Evolutionary conservation across 73 alveolate genomes (phyloP).

Genomic region (Paramecium pentaurelia): DNA sequence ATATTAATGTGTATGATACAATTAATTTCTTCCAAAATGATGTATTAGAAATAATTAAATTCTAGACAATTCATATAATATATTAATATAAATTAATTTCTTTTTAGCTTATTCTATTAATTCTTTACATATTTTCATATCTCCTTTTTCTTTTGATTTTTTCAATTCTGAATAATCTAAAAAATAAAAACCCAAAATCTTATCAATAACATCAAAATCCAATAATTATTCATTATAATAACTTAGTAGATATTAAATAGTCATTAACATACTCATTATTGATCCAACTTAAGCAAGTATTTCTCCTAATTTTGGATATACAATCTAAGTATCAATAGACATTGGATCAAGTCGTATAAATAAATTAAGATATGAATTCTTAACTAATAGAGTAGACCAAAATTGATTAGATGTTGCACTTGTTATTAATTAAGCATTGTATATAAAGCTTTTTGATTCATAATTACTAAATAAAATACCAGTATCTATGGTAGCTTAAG

Average conservation of each 20-base stretch:
- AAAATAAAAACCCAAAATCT: neutral
- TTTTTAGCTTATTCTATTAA: neutral
- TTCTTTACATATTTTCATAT: neutral
- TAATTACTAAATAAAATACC: neutral
- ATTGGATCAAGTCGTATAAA: neutral
- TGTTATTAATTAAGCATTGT: neutral
- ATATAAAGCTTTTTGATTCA: neutral
- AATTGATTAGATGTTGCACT: neutral
- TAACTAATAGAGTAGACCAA: neutral
- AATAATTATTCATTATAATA: neutral
- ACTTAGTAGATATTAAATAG: neutral
- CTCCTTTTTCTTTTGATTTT: neutral
- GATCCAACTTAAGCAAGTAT: slow-evolving; percentile 13
- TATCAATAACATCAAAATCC: neutral
- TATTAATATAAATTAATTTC: neutral
- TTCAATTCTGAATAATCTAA: neutral
- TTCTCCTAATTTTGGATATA: slow-evolving; percentile 13
- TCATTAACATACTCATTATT: neutral
- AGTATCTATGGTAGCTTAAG: neutral
- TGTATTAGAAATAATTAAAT: neutral
- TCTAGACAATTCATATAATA: neutral
- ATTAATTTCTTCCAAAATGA: neutral
- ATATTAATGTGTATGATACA: neutral
- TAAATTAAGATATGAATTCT: neutral
- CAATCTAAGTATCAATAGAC: neutral